Conservation (phyloP, 2,329 filamentous ascomycete species). For the Hymenoscyphus repandus region DNA sequence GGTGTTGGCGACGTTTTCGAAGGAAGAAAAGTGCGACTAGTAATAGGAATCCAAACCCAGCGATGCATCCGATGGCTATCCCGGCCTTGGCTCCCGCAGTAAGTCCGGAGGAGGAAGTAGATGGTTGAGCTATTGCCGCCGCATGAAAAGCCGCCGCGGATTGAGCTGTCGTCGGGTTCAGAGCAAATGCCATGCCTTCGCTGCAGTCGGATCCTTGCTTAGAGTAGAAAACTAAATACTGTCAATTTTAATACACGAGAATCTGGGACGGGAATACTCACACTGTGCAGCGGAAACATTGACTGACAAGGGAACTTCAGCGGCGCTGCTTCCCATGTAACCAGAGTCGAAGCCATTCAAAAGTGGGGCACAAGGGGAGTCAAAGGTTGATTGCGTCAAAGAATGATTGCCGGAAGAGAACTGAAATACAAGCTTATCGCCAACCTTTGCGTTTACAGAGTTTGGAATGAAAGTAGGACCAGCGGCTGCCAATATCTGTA, state of each 20-base stretch:
- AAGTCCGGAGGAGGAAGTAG: neutral
- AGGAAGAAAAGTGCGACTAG: conserved; percentile 6
- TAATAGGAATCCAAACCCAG: conserved; percentile 4
- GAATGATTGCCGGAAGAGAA: conserved; percentile 41
- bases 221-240: conserved; percentile 13
- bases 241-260: neutral
- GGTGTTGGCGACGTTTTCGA: conserved; percentile 5
- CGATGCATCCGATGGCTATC: conserved; percentile 4
- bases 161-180: conserved; percentile 12
- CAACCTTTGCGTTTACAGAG: conserved; percentile 27
- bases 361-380: conserved; percentile 33
- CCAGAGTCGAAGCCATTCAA: conserved; percentile 57
- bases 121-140: conserved; percentile 5
- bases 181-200: conserved; percentile 15
- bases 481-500: conserved; percentile 13
- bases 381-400: conserved; percentile 35
- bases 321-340: conserved; percentile 29
- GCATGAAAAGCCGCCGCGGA: conserved; percentile 6
- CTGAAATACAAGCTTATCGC: conserved; percentile 30
- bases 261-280: conserved; percentile 1
- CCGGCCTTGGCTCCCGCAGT: conserved; percentile 9
- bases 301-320: conserved; percentile 28
- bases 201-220: conserved; percentile 12
- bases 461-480: conserved; percentile 59
- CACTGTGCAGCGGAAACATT: conserved; percentile 11